Evolutionary conservation across 2,329 filamentous ascomycete genomes (phyloP).

Genomic region (Chrysosporium keratinophilum): DNA sequence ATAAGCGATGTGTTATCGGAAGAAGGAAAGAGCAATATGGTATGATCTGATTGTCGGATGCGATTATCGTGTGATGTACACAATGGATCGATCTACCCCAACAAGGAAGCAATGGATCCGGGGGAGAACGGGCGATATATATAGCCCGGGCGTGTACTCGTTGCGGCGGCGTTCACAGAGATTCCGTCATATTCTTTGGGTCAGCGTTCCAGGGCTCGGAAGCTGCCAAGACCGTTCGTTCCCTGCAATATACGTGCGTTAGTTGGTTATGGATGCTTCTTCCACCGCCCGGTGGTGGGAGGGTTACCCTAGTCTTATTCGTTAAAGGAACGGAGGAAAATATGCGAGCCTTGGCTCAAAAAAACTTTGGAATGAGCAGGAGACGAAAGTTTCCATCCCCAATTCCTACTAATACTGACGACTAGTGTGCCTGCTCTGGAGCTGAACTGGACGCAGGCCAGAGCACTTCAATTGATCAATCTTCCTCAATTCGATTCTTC

Average conservation of each 20-base stretch:
- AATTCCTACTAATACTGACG: no score
- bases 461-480: no score
- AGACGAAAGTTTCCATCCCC: neutral
- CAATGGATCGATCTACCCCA: neutral
- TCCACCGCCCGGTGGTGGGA: neutral
- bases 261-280: neutral
- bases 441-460: no score
- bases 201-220: neutral
- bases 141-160: neutral
- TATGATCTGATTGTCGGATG: neutral
- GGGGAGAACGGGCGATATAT: slow-evolving; percentile 3
- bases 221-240: neutral
- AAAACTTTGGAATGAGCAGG: neutral
- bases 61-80: neutral
- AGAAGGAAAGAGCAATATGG: neutral
- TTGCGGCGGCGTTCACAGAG: neutral
- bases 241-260: neutral
- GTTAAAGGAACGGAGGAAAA: neutral
- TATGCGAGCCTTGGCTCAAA: slow-evolving; percentile 1
- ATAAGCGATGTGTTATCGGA: slow-evolving; percentile 2
- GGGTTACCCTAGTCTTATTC: neutral
- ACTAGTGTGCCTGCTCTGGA: no score
- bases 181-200: slow-evolving; percentile 6
- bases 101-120: slow-evolving; percentile 1
- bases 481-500: no score